Conservation (phyloP, 495 filamentous ascomycete genomes). For the Neurospora pannonica region DNA sequence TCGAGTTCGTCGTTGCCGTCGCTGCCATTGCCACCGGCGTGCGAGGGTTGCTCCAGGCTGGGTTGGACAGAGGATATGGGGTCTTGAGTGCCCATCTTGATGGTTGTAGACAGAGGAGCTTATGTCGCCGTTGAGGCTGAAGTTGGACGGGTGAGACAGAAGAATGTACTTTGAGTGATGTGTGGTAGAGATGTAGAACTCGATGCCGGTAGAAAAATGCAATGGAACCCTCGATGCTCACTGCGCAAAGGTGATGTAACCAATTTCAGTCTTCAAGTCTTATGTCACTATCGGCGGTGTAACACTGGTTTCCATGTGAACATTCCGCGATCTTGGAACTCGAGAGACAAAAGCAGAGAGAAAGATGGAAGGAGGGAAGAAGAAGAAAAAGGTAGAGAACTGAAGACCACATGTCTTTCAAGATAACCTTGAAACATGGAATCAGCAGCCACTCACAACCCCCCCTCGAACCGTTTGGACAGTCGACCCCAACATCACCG, state of each 20-base stretch:
- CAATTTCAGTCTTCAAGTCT: background rate
- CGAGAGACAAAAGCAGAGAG: background rate
- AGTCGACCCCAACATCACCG: background rate
- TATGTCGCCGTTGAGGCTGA: no score
- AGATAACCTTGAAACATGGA: background rate
- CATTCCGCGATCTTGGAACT: background rate
- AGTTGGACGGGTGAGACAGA: background rate
- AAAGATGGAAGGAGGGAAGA: background rate
- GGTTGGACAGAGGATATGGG: slow-evolving; percentile 3
- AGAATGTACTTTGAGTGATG: background rate
- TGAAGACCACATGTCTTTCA: background rate
- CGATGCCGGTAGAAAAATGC: background rate
- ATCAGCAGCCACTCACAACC: background rate
- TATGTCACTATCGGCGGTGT: background rate
- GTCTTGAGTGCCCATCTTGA: background rate
- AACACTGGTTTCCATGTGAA: background rate
- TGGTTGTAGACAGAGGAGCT: background rate
- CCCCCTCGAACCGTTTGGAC: background rate
- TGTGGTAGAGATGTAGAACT: background rate
- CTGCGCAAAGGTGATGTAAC: background rate
- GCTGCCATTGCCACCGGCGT: background rate
- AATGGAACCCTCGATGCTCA: background rate
- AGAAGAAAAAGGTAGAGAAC: background rate
- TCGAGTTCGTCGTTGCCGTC: slow-evolving; percentile 29
- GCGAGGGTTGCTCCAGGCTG: slow-evolving; percentile 16